These are phyloP conservation scores for Russula brevipes DNA, from an alignment of 768 basidiomycete species.

Conservation along the genomic window DNA sequence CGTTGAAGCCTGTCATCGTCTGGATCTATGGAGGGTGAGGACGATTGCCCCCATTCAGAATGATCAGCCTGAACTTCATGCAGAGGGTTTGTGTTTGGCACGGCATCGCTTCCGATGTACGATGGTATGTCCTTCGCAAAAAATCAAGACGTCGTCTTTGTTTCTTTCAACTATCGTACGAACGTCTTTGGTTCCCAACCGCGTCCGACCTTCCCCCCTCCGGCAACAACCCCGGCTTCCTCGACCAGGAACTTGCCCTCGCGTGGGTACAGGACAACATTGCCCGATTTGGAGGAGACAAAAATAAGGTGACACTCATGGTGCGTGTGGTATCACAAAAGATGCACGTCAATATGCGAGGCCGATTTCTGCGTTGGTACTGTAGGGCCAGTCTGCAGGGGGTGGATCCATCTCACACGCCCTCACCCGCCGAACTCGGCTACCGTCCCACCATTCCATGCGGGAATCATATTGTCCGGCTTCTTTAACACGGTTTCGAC, in stretches of 20 bases:
- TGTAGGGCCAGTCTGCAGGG: constrained; percentile 20
- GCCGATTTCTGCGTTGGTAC: not conserved
- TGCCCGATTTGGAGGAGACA: constrained; percentile 53
- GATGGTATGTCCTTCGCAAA: constrained; percentile 17
- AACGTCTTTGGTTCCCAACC: constrained; percentile 19
- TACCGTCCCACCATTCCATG: constrained; percentile 4
- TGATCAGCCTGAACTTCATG: not conserved
- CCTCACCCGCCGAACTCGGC: constrained; percentile 3
- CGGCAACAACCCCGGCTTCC: constrained; percentile 8
- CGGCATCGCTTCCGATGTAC: constrained; percentile 6
- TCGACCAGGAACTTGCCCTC: constrained; percentile 33
- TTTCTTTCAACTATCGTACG: constrained; percentile 19
- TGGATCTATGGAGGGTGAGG: constrained; percentile 21
- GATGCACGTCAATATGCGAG: not conserved
- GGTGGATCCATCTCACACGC: not conserved
- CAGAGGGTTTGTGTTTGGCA: constrained; percentile 7
- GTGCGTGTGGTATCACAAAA: constrained; percentile 22
- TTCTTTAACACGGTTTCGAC: not conserved
- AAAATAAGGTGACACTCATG: constrained; percentile 38
- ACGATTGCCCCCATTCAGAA: not conserved
- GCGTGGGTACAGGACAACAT: constrained; percentile 60
- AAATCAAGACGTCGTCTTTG: constrained; percentile 14
- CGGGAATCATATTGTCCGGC: constrained; percentile 14
- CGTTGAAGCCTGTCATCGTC: constrained; percentile 13
- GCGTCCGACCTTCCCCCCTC: constrained; percentile 2